Evolutionary conservation across 2,329 filamentous ascomycete genomes (phyloP).

Genomic region (Helicocarpus griseus): DNA sequence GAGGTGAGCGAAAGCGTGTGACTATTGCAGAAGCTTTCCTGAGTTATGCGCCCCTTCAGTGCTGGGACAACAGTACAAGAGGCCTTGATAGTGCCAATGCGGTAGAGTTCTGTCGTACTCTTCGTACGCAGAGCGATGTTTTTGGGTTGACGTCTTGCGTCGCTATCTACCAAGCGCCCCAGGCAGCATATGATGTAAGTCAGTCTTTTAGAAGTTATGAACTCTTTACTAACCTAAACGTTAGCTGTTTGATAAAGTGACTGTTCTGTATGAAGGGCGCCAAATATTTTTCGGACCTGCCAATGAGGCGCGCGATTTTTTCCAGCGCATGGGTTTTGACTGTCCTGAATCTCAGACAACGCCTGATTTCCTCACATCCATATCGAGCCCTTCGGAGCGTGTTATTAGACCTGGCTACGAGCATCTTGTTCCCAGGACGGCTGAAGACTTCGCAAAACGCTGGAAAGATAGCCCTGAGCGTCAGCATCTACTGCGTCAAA

Average conservation of each 20-base stretch:
- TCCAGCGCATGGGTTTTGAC: slow-evolving; percentile 65
- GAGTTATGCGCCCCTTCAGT: slow-evolving; percentile 59
- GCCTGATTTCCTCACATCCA: slow-evolving; percentile 55
- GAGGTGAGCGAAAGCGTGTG: slow-evolving; percentile 69
- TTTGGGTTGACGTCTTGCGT: slow-evolving; percentile 77
- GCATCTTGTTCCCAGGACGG: slow-evolving; percentile 49
- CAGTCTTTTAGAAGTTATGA: too few relatives aligned
- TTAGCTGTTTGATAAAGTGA: slow-evolving; percentile 67
- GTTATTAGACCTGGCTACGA: slow-evolving; percentile 50
- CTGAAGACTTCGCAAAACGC: slow-evolving; percentile 56
- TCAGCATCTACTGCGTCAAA: slow-evolving; percentile 29
- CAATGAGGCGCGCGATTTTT: slow-evolving; percentile 59
- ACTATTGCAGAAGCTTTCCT: slow-evolving; percentile 76
- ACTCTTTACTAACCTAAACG: background rate
- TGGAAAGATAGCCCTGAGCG: slow-evolving; percentile 50
- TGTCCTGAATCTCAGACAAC: slow-evolving; percentile 68
- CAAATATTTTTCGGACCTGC: slow-evolving; percentile 67
- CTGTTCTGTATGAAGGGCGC: slow-evolving; percentile 66
- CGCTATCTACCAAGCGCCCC: slow-evolving; percentile 74
- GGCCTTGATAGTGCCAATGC: slow-evolving; percentile 60
- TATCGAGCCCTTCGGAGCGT: background rate
- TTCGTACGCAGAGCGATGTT: slow-evolving; percentile 72
- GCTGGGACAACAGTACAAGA: slow-evolving; percentile 66
- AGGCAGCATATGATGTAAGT: slow-evolving; percentile 57
- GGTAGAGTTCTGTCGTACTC: slow-evolving; percentile 55